A percentile compares a stretch with the other conserved stretches of the same genome.
Conservation (phyloP, 768 basidiomycete genomes). For the Hypholoma sublateritium region DNA sequence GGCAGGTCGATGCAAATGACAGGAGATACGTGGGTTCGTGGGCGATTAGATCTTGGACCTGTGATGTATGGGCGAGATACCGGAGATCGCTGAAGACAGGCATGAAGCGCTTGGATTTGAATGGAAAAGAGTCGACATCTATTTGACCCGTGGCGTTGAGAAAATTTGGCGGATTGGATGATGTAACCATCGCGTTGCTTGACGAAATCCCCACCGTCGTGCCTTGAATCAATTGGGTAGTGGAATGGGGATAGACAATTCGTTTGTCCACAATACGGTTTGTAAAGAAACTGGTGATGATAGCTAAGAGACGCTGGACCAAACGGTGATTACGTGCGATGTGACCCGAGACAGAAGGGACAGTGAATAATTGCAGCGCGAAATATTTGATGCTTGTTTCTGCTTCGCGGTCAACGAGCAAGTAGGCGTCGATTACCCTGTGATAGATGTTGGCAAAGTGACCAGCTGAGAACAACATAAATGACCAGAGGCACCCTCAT, state of each 20-base stretch:
- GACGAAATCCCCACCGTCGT: not conserved
- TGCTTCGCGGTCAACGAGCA: slow-evolving; percentile 89
- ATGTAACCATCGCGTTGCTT: not conserved
- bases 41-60: slow-evolving; percentile 79
- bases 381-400: slow-evolving; percentile 96
- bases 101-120: slow-evolving; percentile 96
- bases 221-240: slow-evolving; percentile 1
- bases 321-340: slow-evolving; percentile 75
- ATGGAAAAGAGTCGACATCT: slow-evolving; percentile 83
- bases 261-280: slow-evolving; percentile 80
- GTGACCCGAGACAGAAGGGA: slow-evolving; percentile 80
- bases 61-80: slow-evolving; percentile 78
- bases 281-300: slow-evolving; percentile 92
- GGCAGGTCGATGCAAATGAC: slow-evolving; percentile 75
- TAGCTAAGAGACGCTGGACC: slow-evolving; percentile 72
- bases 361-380: slow-evolving; percentile 89
- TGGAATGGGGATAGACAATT: slow-evolving; percentile 46
- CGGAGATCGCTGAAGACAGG: slow-evolving; percentile 91
- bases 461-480: slow-evolving; percentile 48
- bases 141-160: slow-evolving; percentile 31
- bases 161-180: slow-evolving; percentile 6
- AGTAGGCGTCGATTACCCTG: slow-evolving; percentile 84
- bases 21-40: slow-evolving; percentile 63
- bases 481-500: not conserved
- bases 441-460: slow-evolving; percentile 87